Evolutionary conservation across 78 protist genomes (phyloP).

Genomic region (Capsaspora owczarzaki): DNA sequence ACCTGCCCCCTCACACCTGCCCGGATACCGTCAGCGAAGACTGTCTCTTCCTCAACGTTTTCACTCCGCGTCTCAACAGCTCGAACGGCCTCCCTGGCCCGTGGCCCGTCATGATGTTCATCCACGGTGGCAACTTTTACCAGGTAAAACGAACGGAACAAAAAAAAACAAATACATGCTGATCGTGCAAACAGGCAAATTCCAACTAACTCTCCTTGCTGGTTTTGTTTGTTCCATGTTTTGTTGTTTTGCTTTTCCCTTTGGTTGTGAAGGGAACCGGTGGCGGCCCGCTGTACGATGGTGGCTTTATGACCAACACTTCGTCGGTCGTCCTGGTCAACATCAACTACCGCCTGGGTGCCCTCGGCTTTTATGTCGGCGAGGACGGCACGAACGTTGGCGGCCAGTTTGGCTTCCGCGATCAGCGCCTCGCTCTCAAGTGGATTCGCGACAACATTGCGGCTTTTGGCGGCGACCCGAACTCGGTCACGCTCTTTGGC

Average conservation of each 20-base stretch:
- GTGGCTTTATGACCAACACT: not conserved
- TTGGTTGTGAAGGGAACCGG: not conserved
- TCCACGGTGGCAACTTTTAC: slow-evolving; percentile 29
- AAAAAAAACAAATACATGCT: not conserved
- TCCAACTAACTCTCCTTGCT: not conserved
- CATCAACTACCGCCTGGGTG: slow-evolving; percentile 22
- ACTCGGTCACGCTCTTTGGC: not conserved
- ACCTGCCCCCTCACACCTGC: slow-evolving; percentile 1
- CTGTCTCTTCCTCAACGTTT: slow-evolving; percentile 35
- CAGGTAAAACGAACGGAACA: no score
- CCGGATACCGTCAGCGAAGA: slow-evolving; percentile 23
- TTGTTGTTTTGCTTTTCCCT: not conserved
- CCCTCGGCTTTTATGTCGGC: slow-evolving; percentile 61
- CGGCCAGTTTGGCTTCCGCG: slow-evolving; percentile 59
- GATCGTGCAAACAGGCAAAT: not conserved
- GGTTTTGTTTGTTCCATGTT: not conserved
- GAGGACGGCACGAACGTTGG: slow-evolving; percentile 7
- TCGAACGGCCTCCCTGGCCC: not conserved
- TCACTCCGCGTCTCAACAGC: slow-evolving; percentile 7
- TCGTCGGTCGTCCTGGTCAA: not conserved
- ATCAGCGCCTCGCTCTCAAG: slow-evolving; percentile 60
- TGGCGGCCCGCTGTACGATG: not conserved
- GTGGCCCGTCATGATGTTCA: slow-evolving; percentile 26
- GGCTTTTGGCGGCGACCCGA: slow-evolving; percentile 63
- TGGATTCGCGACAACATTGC: slow-evolving; percentile 61